A percentile compares a stretch with the other conserved stretches of the same genome.
Conservation (phyloP, 805 yeast species). For the Maudiozyma saulgeensis region DNA sequence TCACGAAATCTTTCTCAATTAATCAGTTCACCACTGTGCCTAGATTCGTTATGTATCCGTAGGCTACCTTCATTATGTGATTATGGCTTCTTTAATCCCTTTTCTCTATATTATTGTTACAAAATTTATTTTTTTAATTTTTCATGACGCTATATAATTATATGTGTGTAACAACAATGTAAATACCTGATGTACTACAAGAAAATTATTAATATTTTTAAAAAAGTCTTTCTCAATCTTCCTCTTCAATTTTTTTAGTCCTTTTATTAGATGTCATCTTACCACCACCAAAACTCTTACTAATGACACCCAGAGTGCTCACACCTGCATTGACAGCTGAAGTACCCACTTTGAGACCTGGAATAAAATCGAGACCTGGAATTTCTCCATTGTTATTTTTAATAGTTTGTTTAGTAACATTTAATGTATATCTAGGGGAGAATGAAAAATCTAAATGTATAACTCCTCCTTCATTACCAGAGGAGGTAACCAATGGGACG, state of each 20-base stretch:
- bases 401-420: slow-evolving; percentile 29
- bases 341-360: slow-evolving; percentile 35
- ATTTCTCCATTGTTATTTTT: slow-evolving; percentile 35
- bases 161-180: too few species aligned
- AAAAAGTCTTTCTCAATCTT: not conserved
- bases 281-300: slow-evolving; percentile 1
- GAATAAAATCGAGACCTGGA: slow-evolving; percentile 44
- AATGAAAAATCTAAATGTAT: slow-evolving; percentile 49
- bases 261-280: not conserved
- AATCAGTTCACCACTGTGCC: too few species aligned
- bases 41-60: too few species aligned
- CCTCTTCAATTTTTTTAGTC: not conserved
- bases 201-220: too few species aligned
- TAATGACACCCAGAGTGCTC: slow-evolving; percentile 30
- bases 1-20: too few species aligned
- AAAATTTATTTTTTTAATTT: too few species aligned
- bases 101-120: too few species aligned
- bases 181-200: too few species aligned
- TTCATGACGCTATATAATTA: too few species aligned
- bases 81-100: too few species aligned
- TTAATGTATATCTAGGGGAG: slow-evolving; percentile 58
- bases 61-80: too few species aligned
- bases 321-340: slow-evolving; percentile 34
- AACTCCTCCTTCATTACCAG: slow-evolving; percentile 43
- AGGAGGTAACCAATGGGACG: slow-evolving; percentile 33